Percentiles rank a stretch among this genome's conserved stretches.
Evolutionary conservation across 140 eudicot species (phyloP).

Genomic region (Bidens hawaiensis): DNA sequence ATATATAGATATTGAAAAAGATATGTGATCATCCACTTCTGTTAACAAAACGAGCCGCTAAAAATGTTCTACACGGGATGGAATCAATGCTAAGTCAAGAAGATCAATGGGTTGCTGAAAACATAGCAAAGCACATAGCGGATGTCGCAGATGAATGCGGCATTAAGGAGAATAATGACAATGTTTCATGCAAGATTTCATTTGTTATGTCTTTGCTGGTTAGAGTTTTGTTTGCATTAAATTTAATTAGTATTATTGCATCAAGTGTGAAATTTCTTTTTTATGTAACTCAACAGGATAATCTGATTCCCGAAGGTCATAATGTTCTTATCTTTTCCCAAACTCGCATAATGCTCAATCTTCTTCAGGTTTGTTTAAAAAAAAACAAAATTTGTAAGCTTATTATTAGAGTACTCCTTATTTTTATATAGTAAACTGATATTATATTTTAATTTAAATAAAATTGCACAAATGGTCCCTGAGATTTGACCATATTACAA

Average conservation of each 20-base stretch:
- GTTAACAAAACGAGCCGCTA: slow-evolving; percentile 90
- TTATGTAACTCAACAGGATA: slow-evolving; percentile 53
- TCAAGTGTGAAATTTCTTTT: slow-evolving; percentile 2
- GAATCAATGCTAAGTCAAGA: slow-evolving; percentile 54
- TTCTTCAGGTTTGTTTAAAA: slow-evolving; percentile 67
- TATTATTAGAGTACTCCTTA: background rate
- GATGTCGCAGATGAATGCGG: slow-evolving; percentile 55
- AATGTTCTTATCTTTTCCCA: slow-evolving; percentile 93
- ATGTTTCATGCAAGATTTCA: slow-evolving; percentile 76
- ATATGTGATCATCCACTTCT: slow-evolving; percentile 95
- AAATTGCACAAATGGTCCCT: too few relatives aligned
- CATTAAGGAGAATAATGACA: slow-evolving; percentile 42
- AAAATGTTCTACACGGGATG: slow-evolving; percentile 81
- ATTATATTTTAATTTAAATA: too few relatives aligned
- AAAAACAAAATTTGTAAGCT: too few relatives aligned
- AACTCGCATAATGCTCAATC: slow-evolving; percentile 93
- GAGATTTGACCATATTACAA: too few relatives aligned
- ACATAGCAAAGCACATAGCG: slow-evolving; percentile 74
- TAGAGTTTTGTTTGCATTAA: slow-evolving; percentile 13
- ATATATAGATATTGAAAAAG: slow-evolving; percentile 71
- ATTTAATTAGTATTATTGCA: background rate
- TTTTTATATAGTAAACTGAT: too few relatives aligned
- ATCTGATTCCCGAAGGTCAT: slow-evolving; percentile 75
- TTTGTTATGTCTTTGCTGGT: slow-evolving; percentile 76
- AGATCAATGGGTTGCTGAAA: slow-evolving; percentile 67